Conservation (phyloP, 805 yeast genomes). For the Wickerhamomyces queroliae region DNA sequence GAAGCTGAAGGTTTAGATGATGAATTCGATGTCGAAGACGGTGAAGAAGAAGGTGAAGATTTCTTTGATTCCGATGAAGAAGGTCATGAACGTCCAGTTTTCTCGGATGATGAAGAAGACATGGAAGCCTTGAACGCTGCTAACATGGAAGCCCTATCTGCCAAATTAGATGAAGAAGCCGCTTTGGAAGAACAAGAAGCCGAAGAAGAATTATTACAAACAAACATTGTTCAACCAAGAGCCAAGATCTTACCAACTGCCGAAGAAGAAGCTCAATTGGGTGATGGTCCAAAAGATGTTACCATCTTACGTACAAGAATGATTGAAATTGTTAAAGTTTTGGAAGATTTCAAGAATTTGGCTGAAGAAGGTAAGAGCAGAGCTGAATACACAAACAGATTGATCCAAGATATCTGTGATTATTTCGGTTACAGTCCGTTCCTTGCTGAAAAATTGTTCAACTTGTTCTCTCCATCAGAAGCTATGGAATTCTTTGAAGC, state of each 20-base stretch:
- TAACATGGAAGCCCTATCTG: slow-evolving; percentile 77
- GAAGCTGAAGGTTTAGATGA: slow-evolving; percentile 29
- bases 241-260: slow-evolving; percentile 71
- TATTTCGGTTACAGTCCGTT: slow-evolving; percentile 92
- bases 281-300: slow-evolving; percentile 61
- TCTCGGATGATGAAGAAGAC: slow-evolving; percentile 71
- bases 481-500: slow-evolving; percentile 99
- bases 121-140: slow-evolving; percentile 73
- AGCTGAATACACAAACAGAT: slow-evolving; percentile 71
- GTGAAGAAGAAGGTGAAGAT: slow-evolving; percentile 34
- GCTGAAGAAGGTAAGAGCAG: slow-evolving; percentile 87
- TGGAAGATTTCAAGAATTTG: slow-evolving; percentile 79
- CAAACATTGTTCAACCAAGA: slow-evolving; percentile 58
- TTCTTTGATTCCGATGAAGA: slow-evolving; percentile 49
- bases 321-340: slow-evolving; percentile 89
- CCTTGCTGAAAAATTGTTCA: slow-evolving; percentile 89
- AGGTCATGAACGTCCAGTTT: slow-evolving; percentile 54
- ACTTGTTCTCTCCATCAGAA: slow-evolving; percentile 89
- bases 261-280: slow-evolving; percentile 49
- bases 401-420: slow-evolving; percentile 80
- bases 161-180: slow-evolving; percentile 54
- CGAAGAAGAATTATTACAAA: slow-evolving; percentile 54
- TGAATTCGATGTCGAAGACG: slow-evolving; percentile 53
- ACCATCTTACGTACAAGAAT: slow-evolving; percentile 86
- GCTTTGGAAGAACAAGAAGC: slow-evolving; percentile 58